Conservation (phyloP, 257 asterid species). For the Solanum tacnaense region DNA sequence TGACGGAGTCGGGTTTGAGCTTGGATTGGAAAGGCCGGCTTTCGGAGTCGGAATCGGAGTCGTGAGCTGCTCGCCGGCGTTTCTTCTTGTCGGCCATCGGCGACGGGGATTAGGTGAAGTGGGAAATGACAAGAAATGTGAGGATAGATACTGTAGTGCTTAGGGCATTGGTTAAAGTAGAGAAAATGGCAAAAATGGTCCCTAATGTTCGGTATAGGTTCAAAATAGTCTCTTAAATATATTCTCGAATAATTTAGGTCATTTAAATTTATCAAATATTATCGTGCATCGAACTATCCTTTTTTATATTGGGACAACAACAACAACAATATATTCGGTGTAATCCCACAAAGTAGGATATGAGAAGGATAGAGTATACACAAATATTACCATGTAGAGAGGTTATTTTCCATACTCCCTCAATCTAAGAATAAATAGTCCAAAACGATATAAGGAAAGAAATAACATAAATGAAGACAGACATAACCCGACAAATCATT, state of each 20-base stretch:
- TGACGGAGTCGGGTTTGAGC: slow-evolving; percentile 50
- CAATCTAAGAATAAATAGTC: too few species aligned
- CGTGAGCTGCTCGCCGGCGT: slow-evolving; percentile 50
- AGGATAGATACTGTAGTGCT: neutral
- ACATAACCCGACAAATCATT: neutral
- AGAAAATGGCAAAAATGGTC: neutral
- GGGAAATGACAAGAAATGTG: neutral
- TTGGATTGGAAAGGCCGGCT: slow-evolving; percentile 43
- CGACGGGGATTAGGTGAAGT: neutral
- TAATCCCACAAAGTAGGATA: neutral
- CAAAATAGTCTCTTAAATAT: neutral
- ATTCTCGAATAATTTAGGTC: neutral
- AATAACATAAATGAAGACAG: neutral
- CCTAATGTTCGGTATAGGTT: neutral
- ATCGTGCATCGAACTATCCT: neutral
- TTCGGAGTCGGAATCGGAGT: slow-evolving; percentile 40
- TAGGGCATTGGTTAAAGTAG: neutral
- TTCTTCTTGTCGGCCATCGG: slow-evolving; percentile 48
- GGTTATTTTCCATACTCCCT: too few species aligned
- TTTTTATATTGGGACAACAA: neutral
- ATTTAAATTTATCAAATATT: neutral
- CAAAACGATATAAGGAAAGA: too few species aligned
- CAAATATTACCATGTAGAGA: too few species aligned
- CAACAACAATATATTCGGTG: too few species aligned
- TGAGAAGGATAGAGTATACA: neutral